Evolutionary conservation across 495 filamentous ascomycete species (phyloP).

Genomic region (Penicillium coffeae): DNA sequence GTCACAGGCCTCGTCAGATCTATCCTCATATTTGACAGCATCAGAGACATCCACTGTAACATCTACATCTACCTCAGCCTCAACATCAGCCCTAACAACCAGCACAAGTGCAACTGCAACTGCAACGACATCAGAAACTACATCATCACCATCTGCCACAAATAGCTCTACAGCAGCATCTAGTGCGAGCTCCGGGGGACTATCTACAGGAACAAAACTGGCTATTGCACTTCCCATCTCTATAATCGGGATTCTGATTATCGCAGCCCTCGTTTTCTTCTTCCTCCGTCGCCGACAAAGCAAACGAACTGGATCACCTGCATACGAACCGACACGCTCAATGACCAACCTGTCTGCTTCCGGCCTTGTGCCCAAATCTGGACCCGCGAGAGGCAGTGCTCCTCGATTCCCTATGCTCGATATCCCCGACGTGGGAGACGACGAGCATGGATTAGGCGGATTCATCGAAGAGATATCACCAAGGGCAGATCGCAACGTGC

Average conservation of each 20-base stretch:
- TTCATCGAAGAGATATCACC: constrained; percentile 1
- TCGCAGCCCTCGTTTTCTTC: constrained; percentile 27
- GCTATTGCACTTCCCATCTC: constrained; percentile 38
- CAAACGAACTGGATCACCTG: constrained; percentile 1
- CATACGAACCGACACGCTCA: constrained; percentile 12
- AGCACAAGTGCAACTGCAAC: not conserved
- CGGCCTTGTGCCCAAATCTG: constrained; percentile 10
- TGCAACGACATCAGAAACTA: constrained; percentile 1
- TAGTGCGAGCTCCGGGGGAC: constrained; percentile 3
- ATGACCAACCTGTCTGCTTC: constrained; percentile 15
- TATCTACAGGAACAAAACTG: constrained; percentile 27
- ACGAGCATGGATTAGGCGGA: not conserved
- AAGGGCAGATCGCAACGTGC: not conserved
- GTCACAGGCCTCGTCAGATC: not conserved
- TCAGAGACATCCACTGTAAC: not conserved
- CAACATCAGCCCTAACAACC: not conserved
- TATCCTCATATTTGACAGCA: not conserved
- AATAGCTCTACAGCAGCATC: constrained; percentile 1
- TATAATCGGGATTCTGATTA: constrained; percentile 25
- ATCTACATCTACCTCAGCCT: not conserved
- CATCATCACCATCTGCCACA: not conserved
- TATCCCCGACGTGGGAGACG: constrained; percentile 1
- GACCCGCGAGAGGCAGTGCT: not conserved
- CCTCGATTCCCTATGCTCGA: constrained; percentile 9
- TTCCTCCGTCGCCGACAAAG: constrained; percentile 21